A percentile compares a stretch with the other conserved stretches of the same genome.
Conservation (phyloP, 148 eudicot genomes). For the Vaccinium corymbosum region DNA sequence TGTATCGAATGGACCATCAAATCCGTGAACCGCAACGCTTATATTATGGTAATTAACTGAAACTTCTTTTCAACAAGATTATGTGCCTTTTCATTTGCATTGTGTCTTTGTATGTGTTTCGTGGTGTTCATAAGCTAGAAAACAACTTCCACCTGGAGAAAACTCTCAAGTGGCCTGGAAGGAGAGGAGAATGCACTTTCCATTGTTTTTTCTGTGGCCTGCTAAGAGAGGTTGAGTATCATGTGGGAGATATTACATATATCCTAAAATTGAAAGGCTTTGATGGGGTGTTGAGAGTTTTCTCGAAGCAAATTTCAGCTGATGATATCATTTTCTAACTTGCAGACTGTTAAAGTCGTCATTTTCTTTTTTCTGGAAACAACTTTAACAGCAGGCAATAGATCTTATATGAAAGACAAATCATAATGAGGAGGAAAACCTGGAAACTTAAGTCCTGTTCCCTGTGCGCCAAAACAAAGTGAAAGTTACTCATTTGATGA, state of each 20-base stretch:
- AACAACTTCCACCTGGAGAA: background rate
- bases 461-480: background rate
- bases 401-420: background rate
- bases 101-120: background rate
- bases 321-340: background rate
- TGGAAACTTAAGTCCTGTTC: background rate
- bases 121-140: background rate
- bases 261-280: background rate
- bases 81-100: conserved; percentile 1
- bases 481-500: background rate
- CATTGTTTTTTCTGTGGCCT: background rate
- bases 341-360: background rate
- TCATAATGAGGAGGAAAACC: background rate
- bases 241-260: background rate
- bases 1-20: conserved; percentile 79
- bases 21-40: conserved; percentile 92
- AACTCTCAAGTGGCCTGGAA: background rate
- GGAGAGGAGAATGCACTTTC: background rate
- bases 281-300: background rate
- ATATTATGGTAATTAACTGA: conserved; percentile 69
- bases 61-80: background rate
- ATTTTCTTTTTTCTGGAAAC: conserved; percentile 1
- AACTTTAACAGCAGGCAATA: background rate
- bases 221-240: background rate
- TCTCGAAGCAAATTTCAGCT: background rate